Conservation (phyloP, 2,329 filamentous ascomycete species). For the Aureobasidium subglaciale region DNA sequence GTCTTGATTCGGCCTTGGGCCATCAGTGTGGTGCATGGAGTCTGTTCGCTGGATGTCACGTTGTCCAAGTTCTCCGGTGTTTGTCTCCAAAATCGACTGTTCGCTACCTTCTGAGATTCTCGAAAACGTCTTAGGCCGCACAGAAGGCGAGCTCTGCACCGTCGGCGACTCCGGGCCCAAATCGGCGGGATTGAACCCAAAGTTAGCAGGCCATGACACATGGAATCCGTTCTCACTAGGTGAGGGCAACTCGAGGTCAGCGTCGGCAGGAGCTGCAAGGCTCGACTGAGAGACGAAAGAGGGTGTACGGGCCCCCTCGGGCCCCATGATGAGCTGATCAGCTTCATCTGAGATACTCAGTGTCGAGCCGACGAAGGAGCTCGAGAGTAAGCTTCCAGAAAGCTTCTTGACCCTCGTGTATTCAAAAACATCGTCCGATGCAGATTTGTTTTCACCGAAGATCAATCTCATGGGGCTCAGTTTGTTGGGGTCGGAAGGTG, state of each 20-base stretch:
- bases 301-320: neutral
- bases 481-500: neutral
- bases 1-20: neutral
- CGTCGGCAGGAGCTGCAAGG: neutral
- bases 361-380: conserved; percentile 9
- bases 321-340: conserved; percentile 7
- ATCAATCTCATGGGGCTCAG: neutral
- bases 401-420: conserved; percentile 10
- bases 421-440: conserved; percentile 1
- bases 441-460: neutral
- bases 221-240: conserved; percentile 9
- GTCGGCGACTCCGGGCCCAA: neutral
- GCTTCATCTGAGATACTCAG: conserved; percentile 12
- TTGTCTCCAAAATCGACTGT: neutral
- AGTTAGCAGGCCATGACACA: conserved; percentile 9
- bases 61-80: neutral
- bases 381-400: conserved; percentile 10
- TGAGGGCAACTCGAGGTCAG: neutral
- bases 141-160: conserved; percentile 8
- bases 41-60: neutral
- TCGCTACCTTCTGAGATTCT: conserved; percentile 1
- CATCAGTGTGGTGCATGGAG: neutral
- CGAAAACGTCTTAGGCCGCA: neutral
- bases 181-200: neutral
- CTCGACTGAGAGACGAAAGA: neutral